Evolutionary conservation across 768 basidiomycete species (phyloP).

Genomic region (Rhodotorula graminis): DNA sequence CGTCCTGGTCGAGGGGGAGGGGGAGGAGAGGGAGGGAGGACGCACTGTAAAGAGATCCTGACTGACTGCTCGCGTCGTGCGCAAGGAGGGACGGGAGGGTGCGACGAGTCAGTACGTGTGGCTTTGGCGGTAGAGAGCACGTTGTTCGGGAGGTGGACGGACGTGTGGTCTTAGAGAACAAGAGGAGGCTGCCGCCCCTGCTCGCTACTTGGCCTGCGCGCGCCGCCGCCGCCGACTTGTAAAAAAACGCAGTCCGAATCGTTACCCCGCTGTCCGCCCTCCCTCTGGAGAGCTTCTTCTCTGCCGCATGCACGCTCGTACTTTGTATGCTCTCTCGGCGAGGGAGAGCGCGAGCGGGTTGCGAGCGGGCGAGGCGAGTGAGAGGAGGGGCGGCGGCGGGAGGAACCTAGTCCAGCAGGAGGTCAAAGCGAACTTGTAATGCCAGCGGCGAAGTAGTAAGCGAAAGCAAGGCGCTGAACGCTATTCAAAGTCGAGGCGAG

Average conservation of each 20-base stretch:
- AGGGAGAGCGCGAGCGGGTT: too few species aligned
- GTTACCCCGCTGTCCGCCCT: not conserved
- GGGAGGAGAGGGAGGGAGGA: not conserved
- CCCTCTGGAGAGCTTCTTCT: too few species aligned
- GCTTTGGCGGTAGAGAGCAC: not conserved
- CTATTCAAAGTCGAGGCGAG: too few species aligned
- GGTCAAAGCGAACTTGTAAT: too few species aligned
- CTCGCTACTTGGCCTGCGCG: not conserved
- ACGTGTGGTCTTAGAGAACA: slow-evolving; percentile 26
- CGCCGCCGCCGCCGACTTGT: not conserved
- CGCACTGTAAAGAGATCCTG: slow-evolving; percentile 23
- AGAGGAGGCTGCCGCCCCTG: not conserved
- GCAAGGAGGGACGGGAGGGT: too few species aligned
- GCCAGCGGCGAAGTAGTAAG: too few species aligned
- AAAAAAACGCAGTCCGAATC: not conserved
- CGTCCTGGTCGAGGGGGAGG: not conserved
- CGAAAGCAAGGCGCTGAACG: too few species aligned
- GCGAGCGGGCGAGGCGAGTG: too few species aligned
- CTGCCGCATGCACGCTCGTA: too few species aligned
- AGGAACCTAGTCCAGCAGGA: too few species aligned
- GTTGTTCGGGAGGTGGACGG: not conserved
- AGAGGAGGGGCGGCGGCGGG: too few species aligned
- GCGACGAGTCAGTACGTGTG: not conserved
- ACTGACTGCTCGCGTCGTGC: slow-evolving; percentile 3
- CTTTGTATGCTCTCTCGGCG: too few species aligned